These are phyloP conservation scores for Suillus placidus DNA, from an alignment of 768 basidiomycete genomes.

Conservation along the genomic window DNA sequence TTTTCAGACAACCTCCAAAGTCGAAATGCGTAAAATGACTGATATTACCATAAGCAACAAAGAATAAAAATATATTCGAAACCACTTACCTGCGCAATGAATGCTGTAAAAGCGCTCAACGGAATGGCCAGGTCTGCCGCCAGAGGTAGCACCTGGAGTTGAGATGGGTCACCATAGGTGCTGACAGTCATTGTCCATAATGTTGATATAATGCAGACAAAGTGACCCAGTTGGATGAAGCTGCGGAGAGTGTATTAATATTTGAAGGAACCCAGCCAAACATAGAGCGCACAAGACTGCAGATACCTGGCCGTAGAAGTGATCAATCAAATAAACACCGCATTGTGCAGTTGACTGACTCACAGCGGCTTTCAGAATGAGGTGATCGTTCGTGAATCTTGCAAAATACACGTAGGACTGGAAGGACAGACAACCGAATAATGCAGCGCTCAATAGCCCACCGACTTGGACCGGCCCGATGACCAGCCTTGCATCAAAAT, in stretches of 20 bases:
- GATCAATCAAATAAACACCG: not conserved
- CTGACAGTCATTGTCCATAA: constrained; percentile 11
- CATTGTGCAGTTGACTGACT: not conserved
- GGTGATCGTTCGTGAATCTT: constrained; percentile 9
- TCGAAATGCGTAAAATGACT: constrained; percentile 12
- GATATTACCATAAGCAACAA: not conserved
- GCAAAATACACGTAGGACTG: constrained; percentile 19
- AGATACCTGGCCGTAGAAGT: constrained; percentile 1
- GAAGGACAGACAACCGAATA: constrained; percentile 17
- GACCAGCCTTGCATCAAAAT: not conserved
- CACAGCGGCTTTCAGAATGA: constrained; percentile 2
- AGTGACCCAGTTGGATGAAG: constrained; percentile 5
- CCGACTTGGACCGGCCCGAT: constrained; percentile 21
- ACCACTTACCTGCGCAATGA: constrained; percentile 6
- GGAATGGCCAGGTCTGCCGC: constrained; percentile 6
- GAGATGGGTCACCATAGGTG: constrained; percentile 1
- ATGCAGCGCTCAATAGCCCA: constrained; percentile 10
- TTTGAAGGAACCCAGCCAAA: not conserved
- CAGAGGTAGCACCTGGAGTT: constrained; percentile 1
- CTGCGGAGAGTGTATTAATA: not conserved
- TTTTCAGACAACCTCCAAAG: constrained; percentile 5
- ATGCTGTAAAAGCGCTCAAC: not conserved
- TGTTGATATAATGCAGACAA: constrained; percentile 3
- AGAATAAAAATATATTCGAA: not conserved
- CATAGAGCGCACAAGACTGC: not conserved